Evolutionary conservation across 148 eudicot species (phyloP).

Genomic region (Diospyros kaki): DNA sequence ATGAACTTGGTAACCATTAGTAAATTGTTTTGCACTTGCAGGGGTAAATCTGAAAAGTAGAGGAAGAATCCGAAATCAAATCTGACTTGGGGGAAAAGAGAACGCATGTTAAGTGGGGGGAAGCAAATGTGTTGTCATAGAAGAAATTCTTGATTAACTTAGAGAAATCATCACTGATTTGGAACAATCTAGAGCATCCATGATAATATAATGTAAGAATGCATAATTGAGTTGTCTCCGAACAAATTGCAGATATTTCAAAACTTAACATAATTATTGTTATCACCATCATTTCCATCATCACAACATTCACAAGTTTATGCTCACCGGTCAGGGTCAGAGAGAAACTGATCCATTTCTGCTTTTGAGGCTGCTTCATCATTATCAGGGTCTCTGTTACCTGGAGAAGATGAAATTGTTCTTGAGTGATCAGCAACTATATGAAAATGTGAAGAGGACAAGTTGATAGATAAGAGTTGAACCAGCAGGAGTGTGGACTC

Average conservation of each 20-base stretch:
- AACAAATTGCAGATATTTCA: neutral
- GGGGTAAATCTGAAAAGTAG: too few species aligned
- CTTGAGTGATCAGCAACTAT: neutral
- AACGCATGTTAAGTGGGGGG: too few species aligned
- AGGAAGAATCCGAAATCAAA: too few species aligned
- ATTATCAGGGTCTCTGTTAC: constrained; percentile 10
- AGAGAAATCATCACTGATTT: too few species aligned
- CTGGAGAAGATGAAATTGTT: constrained; percentile 6
- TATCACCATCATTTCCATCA: neutral
- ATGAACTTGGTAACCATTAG: too few species aligned
- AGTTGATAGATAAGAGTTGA: neutral
- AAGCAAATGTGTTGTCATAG: too few species aligned
- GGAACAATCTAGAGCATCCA: too few species aligned
- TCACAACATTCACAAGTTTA: neutral
- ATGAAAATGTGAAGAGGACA: neutral
- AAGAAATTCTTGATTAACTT: too few species aligned
- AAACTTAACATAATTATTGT: neutral
- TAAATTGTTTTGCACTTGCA: too few species aligned
- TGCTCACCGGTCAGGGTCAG: constrained; percentile 20
- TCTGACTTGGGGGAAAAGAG: too few species aligned
- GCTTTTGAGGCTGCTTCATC: constrained; percentile 20
- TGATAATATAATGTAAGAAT: neutral
- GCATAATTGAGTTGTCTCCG: neutral
- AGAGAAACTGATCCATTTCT: constrained; percentile 18
- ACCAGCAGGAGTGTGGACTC: constrained; percentile 17